phyloP scores from a whole-genome alignment of 129 eudicot genomes.

The Tagetes patula region DNA sequence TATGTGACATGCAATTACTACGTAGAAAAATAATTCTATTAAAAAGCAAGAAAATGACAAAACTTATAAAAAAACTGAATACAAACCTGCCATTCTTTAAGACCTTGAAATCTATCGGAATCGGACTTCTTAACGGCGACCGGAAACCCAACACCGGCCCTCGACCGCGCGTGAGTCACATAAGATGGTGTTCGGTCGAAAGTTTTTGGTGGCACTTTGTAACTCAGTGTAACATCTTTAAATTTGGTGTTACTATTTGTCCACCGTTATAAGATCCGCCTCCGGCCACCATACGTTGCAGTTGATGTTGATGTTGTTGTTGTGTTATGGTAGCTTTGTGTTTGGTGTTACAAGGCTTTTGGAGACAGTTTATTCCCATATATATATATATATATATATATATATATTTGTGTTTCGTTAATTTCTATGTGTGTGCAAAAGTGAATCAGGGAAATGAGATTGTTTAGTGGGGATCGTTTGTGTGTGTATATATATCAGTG shows the following conservation, averaged over 20 bases:
- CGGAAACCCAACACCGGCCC: slow-evolving; percentile 1
- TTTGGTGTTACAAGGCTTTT: neutral
- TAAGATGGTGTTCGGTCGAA: neutral
- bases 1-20: no score
- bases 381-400: no score
- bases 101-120: slow-evolving; percentile 1
- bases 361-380: neutral
- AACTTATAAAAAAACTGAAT: neutral
- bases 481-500: no score
- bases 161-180: neutral
- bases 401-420: neutral
- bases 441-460: no score
- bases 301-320: neutral
- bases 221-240: neutral
- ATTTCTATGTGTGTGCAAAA: neutral
- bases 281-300: neutral
- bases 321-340: neutral
- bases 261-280: neutral
- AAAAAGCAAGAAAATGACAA: neutral
- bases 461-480: no score
- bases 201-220: neutral
- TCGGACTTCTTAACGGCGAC: neutral
- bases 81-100: slow-evolving; percentile 5
- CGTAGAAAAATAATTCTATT: neutral
- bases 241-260: slow-evolving; percentile 1